These are phyloP conservation scores for Microthlaspi erraticum DNA, from an alignment of 345 rosid species.

Conservation along the genomic window DNA sequence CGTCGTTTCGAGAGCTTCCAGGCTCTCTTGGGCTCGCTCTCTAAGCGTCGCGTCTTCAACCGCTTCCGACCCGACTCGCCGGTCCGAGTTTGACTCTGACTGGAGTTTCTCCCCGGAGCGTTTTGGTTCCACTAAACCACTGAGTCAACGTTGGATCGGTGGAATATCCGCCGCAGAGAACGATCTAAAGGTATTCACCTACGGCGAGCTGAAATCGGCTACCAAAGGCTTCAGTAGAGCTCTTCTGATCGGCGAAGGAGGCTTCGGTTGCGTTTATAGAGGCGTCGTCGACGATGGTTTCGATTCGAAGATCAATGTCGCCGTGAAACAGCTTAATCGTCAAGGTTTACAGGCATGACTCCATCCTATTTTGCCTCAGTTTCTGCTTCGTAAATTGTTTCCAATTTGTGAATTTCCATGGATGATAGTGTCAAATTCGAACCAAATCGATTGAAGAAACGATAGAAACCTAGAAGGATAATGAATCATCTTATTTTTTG, in stretches of 20 bases:
- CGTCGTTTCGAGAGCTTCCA: slow-evolving; percentile 60
- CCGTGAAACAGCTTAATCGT: slow-evolving; percentile 91
- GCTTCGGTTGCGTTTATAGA: slow-evolving; percentile 88
- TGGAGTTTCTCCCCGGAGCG: slow-evolving; percentile 72
- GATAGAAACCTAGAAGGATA: background rate
- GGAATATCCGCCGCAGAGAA: slow-evolving; percentile 44
- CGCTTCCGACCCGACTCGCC: slow-evolving; percentile 62
- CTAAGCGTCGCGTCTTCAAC: slow-evolving; percentile 88
- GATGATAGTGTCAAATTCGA: background rate
- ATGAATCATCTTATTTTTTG: too few relatives aligned
- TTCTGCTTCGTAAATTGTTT: slow-evolving; percentile 17
- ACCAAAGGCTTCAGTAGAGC: slow-evolving; percentile 79
- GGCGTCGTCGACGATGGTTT: slow-evolving; percentile 63
- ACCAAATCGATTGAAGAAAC: background rate
- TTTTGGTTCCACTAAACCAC: slow-evolving; percentile 53
- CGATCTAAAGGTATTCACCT: slow-evolving; percentile 77
- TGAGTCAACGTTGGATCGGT: slow-evolving; percentile 59
- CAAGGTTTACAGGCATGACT: slow-evolving; percentile 95
- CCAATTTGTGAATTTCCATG: background rate
- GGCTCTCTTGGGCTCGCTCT: slow-evolving; percentile 88
- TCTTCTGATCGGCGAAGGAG: slow-evolving; percentile 90
- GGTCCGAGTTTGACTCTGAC: slow-evolving; percentile 87
- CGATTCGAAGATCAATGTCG: slow-evolving; percentile 65
- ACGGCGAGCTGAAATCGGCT: slow-evolving; percentile 77
- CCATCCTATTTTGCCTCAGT: slow-evolving; percentile 16